Evolutionary conservation across 1,284 basidiomycete genomes (phyloP), one percentile per base, ranked within the genome.

Genomic region (Nidula niveotomentosa): DNA sequence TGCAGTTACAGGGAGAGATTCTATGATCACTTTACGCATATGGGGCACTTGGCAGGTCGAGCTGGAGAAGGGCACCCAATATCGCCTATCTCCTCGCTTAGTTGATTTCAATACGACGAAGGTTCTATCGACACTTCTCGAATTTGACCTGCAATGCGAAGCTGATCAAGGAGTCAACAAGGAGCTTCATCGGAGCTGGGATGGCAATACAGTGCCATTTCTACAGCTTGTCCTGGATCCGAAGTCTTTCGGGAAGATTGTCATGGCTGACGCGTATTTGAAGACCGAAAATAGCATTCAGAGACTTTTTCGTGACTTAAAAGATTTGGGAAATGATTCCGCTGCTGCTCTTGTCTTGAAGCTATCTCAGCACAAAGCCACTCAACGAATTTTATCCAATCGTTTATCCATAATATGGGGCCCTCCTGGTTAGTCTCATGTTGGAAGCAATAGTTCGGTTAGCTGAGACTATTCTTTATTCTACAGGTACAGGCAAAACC

Each of bases 71-170:
- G 73, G 73, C 6, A 53, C 54, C 13, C 61, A 62, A 9, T 81
- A 78, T 58, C 73, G 78, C 5, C 69, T 80, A 13, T 79, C 77
- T 0, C 73, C 75, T 6, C 76, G 79, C 36, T 63, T 79, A n/a
- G 73, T 81, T 12, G 78, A 81, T 56, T 81, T 81, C 62, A 81
- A 80, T 54, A 72, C 74, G 8, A 71, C 70, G 7, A 79, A 79
- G 58, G 55, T 75, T 46, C 61, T 80, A n/a, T 70, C 74, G 2
- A 71, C 74, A 15, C 64, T 81, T 8, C 70, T 81, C 35, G 77
- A 79, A 60, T 60, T 74, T 17, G 78, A 81, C 56, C 61, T 80
- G 18, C 67, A 62, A 15, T 68, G 68, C 59, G 63, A 45, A 12
- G 37, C 55, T 6, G 51, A 37, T 36, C 39, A 52, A 39, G 56